Evolutionary conservation across 805 yeast genomes (phyloP).

Genomic region (Saturnispora mendoncae): DNA sequence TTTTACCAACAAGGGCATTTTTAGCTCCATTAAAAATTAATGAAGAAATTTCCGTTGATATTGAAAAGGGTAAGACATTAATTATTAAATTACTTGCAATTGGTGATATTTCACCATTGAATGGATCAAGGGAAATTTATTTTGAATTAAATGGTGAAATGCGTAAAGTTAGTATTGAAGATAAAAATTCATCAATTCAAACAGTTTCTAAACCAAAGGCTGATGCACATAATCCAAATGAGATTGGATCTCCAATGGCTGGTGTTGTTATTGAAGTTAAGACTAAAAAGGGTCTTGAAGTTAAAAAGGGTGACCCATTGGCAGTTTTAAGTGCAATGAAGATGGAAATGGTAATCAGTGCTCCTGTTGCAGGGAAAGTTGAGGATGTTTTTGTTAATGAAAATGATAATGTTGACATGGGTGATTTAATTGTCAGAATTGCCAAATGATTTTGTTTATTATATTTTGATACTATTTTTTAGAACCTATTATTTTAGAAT

Average conservation of each 20-base stretch:
- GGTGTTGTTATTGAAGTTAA: conserved; percentile 95
- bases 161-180: conserved; percentile 85
- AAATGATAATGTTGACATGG: conserved; percentile 94
- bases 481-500: too few species aligned
- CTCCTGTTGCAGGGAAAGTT: conserved; percentile 74
- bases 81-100: conserved; percentile 87
- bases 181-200: conserved; percentile 51
- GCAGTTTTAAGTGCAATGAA: conserved; percentile 97
- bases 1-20: conserved; percentile 87
- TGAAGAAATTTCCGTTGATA: conserved; percentile 81
- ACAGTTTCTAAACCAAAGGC: conserved; percentile 78
- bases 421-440: conserved; percentile 70
- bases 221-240: conserved; percentile 77
- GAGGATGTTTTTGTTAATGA: conserved; percentile 70
- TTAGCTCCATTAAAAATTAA: conserved; percentile 79
- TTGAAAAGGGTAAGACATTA: conserved; percentile 90
- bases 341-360: conserved; percentile 94
- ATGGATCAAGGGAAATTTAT: conserved; percentile 72
- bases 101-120: conserved; percentile 84
- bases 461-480: too few species aligned
- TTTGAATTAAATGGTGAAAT: conserved; percentile 97
- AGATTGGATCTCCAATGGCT: conserved; percentile 63
- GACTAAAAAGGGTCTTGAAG: conserved; percentile 69
- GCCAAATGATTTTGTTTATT: conserved; percentile 30
- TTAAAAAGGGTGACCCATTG: conserved; percentile 66